Evolutionary conservation across 2,329 filamentous ascomycete genomes (phyloP).

Genomic region (Ustulina deusta): DNA sequence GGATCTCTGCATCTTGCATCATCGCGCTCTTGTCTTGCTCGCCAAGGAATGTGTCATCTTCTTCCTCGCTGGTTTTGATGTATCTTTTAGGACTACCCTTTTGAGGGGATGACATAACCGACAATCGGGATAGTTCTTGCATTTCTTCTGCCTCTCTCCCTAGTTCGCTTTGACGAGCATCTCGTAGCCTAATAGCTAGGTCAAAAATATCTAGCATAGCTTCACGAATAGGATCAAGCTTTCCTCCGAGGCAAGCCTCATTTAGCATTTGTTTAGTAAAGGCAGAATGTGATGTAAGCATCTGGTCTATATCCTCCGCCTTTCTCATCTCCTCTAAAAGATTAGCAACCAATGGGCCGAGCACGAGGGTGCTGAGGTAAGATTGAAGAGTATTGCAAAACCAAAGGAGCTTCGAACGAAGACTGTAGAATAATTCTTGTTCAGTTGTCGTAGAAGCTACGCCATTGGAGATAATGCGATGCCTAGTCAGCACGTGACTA

Average conservation of each 20-base stretch:
- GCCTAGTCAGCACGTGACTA: slow-evolving; percentile 72
- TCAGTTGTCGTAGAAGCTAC: slow-evolving; percentile 56
- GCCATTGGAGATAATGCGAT: slow-evolving; percentile 59
- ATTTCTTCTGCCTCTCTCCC: slow-evolving; percentile 54
- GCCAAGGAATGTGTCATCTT: slow-evolving; percentile 50
- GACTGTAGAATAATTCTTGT: slow-evolving; percentile 64
- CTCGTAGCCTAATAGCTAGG: slow-evolving; percentile 76
- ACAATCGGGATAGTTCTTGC: slow-evolving; percentile 56
- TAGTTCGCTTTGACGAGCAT: slow-evolving; percentile 62
- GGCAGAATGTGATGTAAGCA: slow-evolving; percentile 76
- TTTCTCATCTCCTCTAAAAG: slow-evolving; percentile 69
- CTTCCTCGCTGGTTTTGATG: slow-evolving; percentile 47
- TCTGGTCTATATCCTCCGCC: slow-evolving; percentile 81
- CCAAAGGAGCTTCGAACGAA: slow-evolving; percentile 80
- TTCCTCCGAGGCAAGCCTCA: slow-evolving; percentile 76
- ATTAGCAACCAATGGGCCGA: slow-evolving; percentile 68
- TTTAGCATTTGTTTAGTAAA: slow-evolving; percentile 74
- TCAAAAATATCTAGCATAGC: slow-evolving; percentile 82
- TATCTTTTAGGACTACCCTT: slow-evolving; percentile 44
- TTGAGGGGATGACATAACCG: slow-evolving; percentile 53
- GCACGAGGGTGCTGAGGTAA: slow-evolving; percentile 80
- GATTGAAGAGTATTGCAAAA: slow-evolving; percentile 80
- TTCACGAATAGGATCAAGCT: slow-evolving; percentile 76
- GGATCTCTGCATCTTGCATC: slow-evolving; percentile 54
- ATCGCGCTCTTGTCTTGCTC: slow-evolving; percentile 48